Conservation (phyloP, 345 rosid genomes). For the Lepidium aucheri region DNA sequence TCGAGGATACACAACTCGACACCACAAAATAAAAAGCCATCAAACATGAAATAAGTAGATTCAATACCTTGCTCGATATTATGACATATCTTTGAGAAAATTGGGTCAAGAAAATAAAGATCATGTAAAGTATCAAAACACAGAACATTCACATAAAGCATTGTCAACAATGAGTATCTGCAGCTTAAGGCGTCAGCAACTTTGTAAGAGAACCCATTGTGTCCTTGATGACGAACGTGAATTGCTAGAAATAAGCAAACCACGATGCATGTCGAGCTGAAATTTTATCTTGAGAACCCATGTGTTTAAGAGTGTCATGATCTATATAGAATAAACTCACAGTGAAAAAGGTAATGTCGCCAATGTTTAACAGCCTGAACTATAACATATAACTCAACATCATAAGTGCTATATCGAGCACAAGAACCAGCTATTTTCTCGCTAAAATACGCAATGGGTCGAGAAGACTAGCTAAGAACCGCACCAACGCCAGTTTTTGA, state of each 20-base stretch:
- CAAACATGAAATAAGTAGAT: background rate
- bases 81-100: background rate
- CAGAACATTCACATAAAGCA: no score
- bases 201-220: background rate
- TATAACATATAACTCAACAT: background rate
- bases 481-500: background rate
- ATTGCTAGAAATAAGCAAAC: background rate
- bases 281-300: background rate
- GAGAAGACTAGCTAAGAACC: background rate
- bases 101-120: no score
- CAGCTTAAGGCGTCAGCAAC: background rate
- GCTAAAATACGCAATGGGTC: background rate
- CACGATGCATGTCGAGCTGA: background rate
- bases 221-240: background rate
- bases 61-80: rapidly evolving
- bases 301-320: background rate
- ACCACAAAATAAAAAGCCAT: background rate
- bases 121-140: no score
- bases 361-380: background rate
- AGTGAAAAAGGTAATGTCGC: background rate
- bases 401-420: background rate
- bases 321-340: background rate
- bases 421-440: background rate
- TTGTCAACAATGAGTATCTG: rapidly evolving
- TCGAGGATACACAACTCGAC: background rate